Conservation (phyloP, 495 filamentous ascomycete genomes). For the Trichoderma orchidacearum region DNA sequence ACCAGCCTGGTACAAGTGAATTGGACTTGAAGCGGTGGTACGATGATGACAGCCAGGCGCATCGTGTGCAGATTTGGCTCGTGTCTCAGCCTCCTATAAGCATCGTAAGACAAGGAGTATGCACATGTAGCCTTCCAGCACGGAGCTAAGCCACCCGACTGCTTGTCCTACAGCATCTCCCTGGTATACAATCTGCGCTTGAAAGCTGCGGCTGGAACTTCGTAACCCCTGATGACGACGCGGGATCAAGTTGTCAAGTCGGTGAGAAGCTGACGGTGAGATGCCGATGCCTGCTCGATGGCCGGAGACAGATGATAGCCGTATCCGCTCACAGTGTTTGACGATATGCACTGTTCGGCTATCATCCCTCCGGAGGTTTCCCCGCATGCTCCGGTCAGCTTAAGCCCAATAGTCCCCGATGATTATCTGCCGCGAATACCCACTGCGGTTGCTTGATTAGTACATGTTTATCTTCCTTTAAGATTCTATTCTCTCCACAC, state of each 20-base stretch:
- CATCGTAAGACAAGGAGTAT: neutral
- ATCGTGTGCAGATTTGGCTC: neutral
- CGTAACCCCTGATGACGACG: neutral
- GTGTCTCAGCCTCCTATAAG: neutral
- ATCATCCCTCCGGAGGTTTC: neutral
- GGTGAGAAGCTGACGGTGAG: neutral
- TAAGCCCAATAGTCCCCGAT: neutral
- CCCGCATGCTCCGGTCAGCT: neutral
- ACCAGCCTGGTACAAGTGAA: neutral
- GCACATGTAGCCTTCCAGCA: neutral
- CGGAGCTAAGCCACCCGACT: too few species aligned
- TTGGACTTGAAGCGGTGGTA: neutral
- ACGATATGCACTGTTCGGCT: neutral
- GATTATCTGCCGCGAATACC: neutral
- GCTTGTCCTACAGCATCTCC: too few species aligned
- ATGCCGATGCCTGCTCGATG: neutral
- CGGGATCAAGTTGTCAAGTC: neutral
- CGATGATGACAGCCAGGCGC: neutral
- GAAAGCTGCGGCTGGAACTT: too few species aligned
- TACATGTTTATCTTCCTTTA: too few species aligned
- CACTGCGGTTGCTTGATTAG: neutral
- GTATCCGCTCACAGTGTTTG: neutral
- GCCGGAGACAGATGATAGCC: neutral
- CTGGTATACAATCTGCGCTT: too few species aligned
- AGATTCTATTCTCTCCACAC: neutral